Percentiles rank a stretch among this genome's conserved stretches.
These are phyloP conservation scores for Sporothrix phasma DNA, from an alignment of 2,329 filamentous ascomycete species.

Conservation along the genomic window DNA sequence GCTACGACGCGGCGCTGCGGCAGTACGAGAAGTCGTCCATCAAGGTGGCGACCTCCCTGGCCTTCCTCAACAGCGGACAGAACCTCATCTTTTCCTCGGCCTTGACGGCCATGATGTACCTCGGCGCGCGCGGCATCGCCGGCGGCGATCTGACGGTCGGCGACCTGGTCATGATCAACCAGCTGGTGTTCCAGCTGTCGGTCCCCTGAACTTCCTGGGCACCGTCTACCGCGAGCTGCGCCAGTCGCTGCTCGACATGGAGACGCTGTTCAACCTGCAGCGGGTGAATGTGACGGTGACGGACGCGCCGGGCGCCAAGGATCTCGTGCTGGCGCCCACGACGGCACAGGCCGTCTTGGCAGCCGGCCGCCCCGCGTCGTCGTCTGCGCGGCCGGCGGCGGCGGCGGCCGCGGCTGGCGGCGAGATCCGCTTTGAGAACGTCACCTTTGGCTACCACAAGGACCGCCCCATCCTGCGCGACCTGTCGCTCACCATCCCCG, in stretches of 20 bases:
- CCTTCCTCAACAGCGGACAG: conserved; percentile 87
- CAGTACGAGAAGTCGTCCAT: conserved; percentile 91
- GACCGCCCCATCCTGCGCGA: conserved; percentile 82
- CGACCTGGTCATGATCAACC: conserved; percentile 97
- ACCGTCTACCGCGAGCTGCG: conserved; percentile 93
- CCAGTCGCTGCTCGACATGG: conserved; percentile 95
- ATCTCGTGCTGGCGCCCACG: conserved; percentile 49
- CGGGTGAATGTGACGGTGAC: conserved; percentile 87
- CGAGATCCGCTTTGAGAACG: conserved; percentile 89
- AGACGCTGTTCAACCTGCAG: conserved; percentile 93
- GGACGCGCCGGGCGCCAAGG: conserved; percentile 64
- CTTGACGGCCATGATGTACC: conserved; percentile 95
- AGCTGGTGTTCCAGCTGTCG: conserved; percentile 94
- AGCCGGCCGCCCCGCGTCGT: neutral
- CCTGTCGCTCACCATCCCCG: conserved; percentile 78
- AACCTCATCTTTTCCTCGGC: conserved; percentile 95
- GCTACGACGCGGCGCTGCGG: conserved; percentile 79
- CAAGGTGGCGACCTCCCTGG: conserved; percentile 88
- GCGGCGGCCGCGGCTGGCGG: conserved; percentile 48
- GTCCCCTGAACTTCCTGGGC: conserved; percentile 95
- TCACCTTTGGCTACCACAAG: conserved; percentile 82
- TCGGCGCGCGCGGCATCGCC: conserved; percentile 83
- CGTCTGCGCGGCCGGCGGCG: neutral
- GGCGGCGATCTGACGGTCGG: conserved; percentile 75
- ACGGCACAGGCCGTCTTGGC: neutral